Percentiles rank a stretch among this genome's conserved stretches.
phyloP scores from a whole-genome alignment of 768 basidiomycete species.

The Lactarius trivialis region DNA sequence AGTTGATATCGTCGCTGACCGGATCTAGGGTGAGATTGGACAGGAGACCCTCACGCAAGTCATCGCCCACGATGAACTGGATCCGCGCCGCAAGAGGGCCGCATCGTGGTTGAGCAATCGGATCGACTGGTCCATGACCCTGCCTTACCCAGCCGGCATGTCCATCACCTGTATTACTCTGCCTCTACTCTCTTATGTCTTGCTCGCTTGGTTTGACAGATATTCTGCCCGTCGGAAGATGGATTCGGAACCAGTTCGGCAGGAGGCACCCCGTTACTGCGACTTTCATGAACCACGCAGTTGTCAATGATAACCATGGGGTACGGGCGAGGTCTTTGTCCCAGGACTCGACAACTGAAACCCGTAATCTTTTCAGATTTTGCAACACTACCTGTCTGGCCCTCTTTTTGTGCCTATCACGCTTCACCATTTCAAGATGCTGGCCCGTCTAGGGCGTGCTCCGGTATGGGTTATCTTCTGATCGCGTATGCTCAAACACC shows the following conservation, averaged over 20 bases:
- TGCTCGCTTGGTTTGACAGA: constrained; percentile 36
- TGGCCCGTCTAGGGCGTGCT: constrained; percentile 57
- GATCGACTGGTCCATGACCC: constrained; percentile 33
- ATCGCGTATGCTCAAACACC: neutral
- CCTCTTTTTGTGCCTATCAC: constrained; percentile 56
- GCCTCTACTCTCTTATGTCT: neutral
- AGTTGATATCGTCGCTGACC: constrained; percentile 3
- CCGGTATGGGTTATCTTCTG: constrained; percentile 40
- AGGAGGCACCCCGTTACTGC: constrained; percentile 52
- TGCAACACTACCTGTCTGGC: constrained; percentile 26
- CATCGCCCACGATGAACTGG: constrained; percentile 68
- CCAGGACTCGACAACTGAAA: constrained; percentile 42
- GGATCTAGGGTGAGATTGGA: constrained; percentile 53
- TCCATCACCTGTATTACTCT: constrained; percentile 1
- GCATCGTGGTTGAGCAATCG: neutral
- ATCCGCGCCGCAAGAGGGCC: constrained; percentile 51
- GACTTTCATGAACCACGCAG: constrained; percentile 64
- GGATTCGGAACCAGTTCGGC: constrained; percentile 54
- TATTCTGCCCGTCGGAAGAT: constrained; percentile 49
- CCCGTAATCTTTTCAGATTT: constrained; percentile 33
- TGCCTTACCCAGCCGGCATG: constrained; percentile 56
- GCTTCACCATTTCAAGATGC: constrained; percentile 67
- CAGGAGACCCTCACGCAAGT: constrained; percentile 67
- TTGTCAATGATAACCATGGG: constrained; percentile 54
- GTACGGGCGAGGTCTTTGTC: constrained; percentile 26